Conservation (phyloP, 2,329 filamentous ascomycete genomes). For the Coniochaeta hoffmannii region DNA sequence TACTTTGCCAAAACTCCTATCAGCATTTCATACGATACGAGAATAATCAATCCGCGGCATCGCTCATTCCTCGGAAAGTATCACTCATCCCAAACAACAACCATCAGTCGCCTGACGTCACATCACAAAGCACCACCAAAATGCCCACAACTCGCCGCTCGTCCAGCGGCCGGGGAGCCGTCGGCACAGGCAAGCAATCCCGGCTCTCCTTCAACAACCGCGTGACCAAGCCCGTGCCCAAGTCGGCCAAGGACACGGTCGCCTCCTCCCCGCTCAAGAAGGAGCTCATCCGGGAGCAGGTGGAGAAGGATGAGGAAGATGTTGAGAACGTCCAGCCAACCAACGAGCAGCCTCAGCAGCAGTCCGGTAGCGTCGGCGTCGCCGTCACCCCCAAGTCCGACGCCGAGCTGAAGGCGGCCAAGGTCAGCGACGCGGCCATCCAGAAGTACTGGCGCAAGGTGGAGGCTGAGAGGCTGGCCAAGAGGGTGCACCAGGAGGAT, state of each 20-base stretch:
- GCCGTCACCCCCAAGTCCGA: constrained; percentile 35
- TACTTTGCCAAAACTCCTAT: too few species aligned
- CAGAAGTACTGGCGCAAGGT: constrained; percentile 69
- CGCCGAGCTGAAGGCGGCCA: constrained; percentile 51
- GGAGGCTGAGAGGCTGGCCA: constrained; percentile 60
- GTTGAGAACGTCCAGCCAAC: constrained; percentile 12
- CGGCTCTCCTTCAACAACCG: constrained; percentile 51
- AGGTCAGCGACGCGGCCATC: constrained; percentile 61
- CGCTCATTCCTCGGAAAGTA: neutral
- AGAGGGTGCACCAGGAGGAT: constrained; percentile 69
- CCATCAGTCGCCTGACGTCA: constrained; percentile 11
- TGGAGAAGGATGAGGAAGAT: constrained; percentile 9
- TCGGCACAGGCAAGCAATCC: constrained; percentile 38
- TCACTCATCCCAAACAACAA: constrained; percentile 1
- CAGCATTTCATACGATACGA: neutral
- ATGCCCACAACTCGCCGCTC: constrained; percentile 46
- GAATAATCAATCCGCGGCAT: neutral
- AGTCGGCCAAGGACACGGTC: constrained; percentile 38
- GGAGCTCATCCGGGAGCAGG: constrained; percentile 15
- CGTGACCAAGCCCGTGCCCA: constrained; percentile 46
- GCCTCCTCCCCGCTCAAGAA: constrained; percentile 26
- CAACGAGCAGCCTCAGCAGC: constrained; percentile 12
- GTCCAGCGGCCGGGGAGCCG: constrained; percentile 28
- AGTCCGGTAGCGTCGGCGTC: constrained; percentile 7
- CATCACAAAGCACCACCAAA: constrained; percentile 10